Percentiles rank a stretch among this genome's conserved stretches.
Evolutionary conservation across 495 filamentous ascomycete species (phyloP).

Genomic region (Hypoxylon crocopeplum): DNA sequence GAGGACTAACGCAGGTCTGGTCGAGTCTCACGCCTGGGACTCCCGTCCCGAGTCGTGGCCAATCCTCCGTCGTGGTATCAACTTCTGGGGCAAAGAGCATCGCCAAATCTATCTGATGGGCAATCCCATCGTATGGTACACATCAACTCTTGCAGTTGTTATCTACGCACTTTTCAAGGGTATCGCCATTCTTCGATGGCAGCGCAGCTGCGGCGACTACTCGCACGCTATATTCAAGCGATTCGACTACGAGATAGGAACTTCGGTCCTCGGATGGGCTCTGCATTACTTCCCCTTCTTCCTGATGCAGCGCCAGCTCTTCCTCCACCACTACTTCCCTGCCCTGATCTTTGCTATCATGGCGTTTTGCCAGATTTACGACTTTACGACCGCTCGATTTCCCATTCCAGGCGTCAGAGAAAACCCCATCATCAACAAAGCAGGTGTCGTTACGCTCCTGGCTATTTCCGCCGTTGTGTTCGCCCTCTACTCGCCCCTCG

Average conservation of each 20-base stretch:
- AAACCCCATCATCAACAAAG: constrained; percentile 74
- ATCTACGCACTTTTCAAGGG: constrained; percentile 86
- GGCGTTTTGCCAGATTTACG: constrained; percentile 83
- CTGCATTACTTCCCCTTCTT: constrained; percentile 98
- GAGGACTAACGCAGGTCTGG: constrained; percentile 94
- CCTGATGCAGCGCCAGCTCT: constrained; percentile 96
- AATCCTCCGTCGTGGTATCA: constrained; percentile 91
- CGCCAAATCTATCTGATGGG: constrained; percentile 96
- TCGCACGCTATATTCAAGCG: constrained; percentile 81
- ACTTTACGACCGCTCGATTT: constrained; percentile 79
- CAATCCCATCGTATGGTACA: constrained; percentile 96
- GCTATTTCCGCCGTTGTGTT: constrained; percentile 77
- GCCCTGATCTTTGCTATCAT: constrained; percentile 95
- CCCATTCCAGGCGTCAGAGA: constrained; percentile 70
- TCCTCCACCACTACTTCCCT: constrained; percentile 96
- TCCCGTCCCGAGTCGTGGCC: constrained; percentile 95
- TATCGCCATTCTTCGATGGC: constrained; percentile 89
- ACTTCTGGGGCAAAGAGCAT: constrained; percentile 96
- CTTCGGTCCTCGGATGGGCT: constrained; percentile 88
- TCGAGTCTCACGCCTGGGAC: constrained; percentile 97
- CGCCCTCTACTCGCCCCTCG: constrained; percentile 80
- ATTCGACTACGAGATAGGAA: constrained; percentile 96
- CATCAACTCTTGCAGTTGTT: constrained; percentile 78
- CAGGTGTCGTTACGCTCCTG: constrained; percentile 72
- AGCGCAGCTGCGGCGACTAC: constrained; percentile 90